These are phyloP conservation scores for Lactuca saligna DNA, from an alignment of 129 eudicot genomes.

Conservation along the genomic window DNA sequence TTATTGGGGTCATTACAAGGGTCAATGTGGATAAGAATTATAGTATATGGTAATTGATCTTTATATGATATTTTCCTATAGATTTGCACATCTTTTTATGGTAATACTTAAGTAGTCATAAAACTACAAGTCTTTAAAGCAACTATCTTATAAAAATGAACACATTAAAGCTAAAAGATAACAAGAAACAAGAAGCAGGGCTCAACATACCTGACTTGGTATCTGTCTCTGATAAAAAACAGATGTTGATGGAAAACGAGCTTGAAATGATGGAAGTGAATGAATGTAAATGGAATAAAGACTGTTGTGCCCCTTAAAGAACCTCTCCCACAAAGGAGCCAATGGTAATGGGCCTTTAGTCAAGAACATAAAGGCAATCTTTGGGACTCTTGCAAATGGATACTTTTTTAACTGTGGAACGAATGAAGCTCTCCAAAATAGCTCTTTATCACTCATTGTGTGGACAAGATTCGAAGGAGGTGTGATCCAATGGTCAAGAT, in stretches of 20 bases:
- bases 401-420: conserved; percentile 62
- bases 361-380: conserved; percentile 97
- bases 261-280: conserved; percentile 62
- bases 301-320: conserved; percentile 69
- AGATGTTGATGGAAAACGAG: conserved; percentile 57
- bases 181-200: conserved; percentile 7
- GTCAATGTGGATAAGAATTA: neutral
- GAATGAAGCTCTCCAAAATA: conserved; percentile 85
- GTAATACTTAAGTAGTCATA: neutral
- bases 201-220: conserved; percentile 74
- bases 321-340: conserved; percentile 97
- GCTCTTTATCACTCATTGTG: conserved; percentile 68
- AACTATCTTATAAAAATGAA: neutral
- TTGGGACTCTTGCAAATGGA: conserved; percentile 78
- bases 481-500: conserved; percentile 59
- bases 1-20: neutral
- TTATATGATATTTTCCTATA: neutral
- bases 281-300: conserved; percentile 73
- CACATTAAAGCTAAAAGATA: neutral
- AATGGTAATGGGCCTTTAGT: conserved; percentile 93
- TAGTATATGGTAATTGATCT: neutral
- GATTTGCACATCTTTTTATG: neutral
- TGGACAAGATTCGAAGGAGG: conserved; percentile 75
- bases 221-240: conserved; percentile 84
- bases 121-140: too few species aligned